Conservation (phyloP, 1,284 basidiomycete species). For the Cryptococcus sp. region DNA sequence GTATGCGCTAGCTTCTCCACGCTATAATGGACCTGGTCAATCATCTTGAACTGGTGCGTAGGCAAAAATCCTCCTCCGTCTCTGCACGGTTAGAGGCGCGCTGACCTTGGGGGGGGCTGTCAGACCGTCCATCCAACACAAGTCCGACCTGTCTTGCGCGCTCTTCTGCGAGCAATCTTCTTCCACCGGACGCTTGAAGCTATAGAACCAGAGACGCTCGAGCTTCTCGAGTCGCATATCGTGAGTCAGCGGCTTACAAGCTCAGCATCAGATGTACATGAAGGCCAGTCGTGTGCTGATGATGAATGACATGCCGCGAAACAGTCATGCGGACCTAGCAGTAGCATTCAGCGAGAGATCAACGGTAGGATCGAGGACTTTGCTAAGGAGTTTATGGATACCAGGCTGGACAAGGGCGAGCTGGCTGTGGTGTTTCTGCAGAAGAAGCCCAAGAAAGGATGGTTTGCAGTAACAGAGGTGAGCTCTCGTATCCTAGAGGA, state of each 20-base stretch:
- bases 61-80: neutral
- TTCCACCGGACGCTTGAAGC: conserved; percentile 42
- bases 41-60: conserved; percentile 16
- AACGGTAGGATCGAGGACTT: conserved; percentile 35
- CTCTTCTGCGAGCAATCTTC: conserved; percentile 39
- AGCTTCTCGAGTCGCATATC: conserved; percentile 39
- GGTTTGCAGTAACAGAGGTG: conserved; percentile 48
- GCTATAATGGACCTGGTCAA: conserved; percentile 15
- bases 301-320: neutral
- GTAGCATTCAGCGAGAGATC: conserved; percentile 31
- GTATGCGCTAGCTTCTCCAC: neutral
- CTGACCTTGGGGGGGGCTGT: neutral
- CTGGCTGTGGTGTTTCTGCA: conserved; percentile 46
- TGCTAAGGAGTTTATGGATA: conserved; percentile 23
- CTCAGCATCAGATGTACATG: too few relatives aligned
- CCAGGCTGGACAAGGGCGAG: conserved; percentile 25
- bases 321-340: conserved; percentile 17
- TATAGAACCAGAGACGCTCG: conserved; percentile 38
- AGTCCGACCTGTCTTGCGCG: conserved; percentile 29
- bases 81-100: neutral
- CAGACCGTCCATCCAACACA: conserved; percentile 34
- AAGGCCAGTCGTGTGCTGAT: too few relatives aligned
- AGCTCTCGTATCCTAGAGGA: conserved; percentile 1
- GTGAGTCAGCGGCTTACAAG: conserved; percentile 16
- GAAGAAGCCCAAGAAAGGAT: conserved; percentile 42